phyloP scores from a whole-genome alignment of 2,329 filamentous ascomycete genomes.

The Rugonectria rugulosa region DNA sequence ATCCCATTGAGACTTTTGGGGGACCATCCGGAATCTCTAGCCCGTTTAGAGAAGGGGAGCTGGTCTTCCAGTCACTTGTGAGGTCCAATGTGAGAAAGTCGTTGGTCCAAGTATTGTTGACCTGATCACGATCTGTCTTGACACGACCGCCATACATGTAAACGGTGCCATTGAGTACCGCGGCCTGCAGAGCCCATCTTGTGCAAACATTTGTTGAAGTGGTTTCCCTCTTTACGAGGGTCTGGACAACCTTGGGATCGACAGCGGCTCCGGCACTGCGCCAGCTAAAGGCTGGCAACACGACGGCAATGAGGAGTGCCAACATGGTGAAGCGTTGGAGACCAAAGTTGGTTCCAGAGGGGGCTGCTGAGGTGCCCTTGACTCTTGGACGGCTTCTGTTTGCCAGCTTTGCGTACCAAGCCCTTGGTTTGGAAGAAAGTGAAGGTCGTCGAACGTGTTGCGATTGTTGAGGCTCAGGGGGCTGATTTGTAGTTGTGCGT shows the following conservation, averaged over 20 bases:
- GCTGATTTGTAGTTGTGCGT: background rate
- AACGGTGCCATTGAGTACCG: conserved; percentile 76
- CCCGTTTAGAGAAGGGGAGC: conserved; percentile 67
- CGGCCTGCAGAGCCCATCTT: conserved; percentile 73
- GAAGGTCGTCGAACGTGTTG: conserved; percentile 26
- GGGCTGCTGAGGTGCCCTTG: conserved; percentile 52
- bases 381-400: conserved; percentile 50
- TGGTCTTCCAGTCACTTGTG: conserved; percentile 74
- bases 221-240: conserved; percentile 44
- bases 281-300: conserved; percentile 57
- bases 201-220: conserved; percentile 60
- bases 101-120: conserved; percentile 75
- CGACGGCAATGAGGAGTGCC: conserved; percentile 57
- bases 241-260: conserved; percentile 54
- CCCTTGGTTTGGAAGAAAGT: conserved; percentile 32
- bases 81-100: conserved; percentile 77
- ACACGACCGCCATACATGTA: conserved; percentile 79
- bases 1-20: conserved; percentile 75
- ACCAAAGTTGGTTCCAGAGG: conserved; percentile 50
- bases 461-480: conserved; percentile 1
- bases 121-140: conserved; percentile 64
- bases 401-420: conserved; percentile 56
- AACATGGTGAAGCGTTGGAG: conserved; percentile 57
- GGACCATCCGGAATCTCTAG: conserved; percentile 72
- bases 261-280: conserved; percentile 47